Conservation (phyloP, 345 rosid species). For the Citrus trifoliata region DNA sequence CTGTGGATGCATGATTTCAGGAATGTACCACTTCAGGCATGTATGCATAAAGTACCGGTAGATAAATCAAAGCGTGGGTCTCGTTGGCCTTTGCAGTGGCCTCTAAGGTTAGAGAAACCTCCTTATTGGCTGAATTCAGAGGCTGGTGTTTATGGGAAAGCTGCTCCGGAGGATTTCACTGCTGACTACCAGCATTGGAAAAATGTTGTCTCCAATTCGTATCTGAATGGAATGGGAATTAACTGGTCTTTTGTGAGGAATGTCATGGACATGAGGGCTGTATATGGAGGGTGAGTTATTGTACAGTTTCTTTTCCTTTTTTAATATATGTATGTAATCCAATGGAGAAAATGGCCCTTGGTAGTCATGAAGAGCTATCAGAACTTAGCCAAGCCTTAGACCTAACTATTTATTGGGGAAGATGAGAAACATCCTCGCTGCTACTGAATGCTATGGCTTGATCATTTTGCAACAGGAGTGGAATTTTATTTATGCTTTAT, state of each 20-base stretch:
- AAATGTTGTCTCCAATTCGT: constrained; percentile 52
- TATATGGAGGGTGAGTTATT: constrained; percentile 77
- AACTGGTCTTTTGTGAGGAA: constrained; percentile 72
- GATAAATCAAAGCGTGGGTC: constrained; percentile 57
- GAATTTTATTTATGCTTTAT: neutral
- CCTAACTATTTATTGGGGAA: neutral
- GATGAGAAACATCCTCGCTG: neutral
- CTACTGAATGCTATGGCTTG: neutral
- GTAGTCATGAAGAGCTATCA: neutral
- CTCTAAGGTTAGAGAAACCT: constrained; percentile 50
- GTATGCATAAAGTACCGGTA: constrained; percentile 72
- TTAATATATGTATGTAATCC: neutral
- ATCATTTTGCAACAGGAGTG: neutral
- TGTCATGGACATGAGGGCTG: constrained; percentile 94
- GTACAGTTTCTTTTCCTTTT: neutral
- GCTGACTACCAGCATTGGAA: constrained; percentile 72
- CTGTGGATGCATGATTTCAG: constrained; percentile 27
- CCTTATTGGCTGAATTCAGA: constrained; percentile 72
- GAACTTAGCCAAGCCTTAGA: neutral
- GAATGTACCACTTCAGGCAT: constrained; percentile 76
- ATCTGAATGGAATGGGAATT: constrained; percentile 55
- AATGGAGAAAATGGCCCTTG: neutral
- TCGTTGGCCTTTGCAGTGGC: constrained; percentile 75
- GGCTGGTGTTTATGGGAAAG: constrained; percentile 66
- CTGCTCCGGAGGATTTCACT: constrained; percentile 60